Base-by-base conservation (phyloP, 2,329 filamentous ascomycete genomes). In the Aspergillus sp. region DNA sequence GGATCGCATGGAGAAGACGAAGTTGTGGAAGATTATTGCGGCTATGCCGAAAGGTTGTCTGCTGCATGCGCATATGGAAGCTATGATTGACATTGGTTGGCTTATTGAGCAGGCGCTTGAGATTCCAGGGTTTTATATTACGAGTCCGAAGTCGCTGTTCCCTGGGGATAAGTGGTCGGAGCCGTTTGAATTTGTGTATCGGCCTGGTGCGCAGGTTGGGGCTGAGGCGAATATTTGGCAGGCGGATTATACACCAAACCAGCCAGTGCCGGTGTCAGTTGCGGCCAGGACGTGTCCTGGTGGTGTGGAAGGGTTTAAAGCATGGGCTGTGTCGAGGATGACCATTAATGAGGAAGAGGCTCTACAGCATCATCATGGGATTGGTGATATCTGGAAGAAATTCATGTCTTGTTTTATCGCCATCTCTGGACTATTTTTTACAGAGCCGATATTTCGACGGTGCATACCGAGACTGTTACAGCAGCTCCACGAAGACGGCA, bases 61-160 rank as follows among this genome's bases (percentile, higher is more conserved):
- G 14, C 15, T 60, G 46, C 57, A 60, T 27, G 57, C 57, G 8
- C 57, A 60, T n/a, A 60, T 60, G 57, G 57, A 60, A 44, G 57
- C 57, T 14, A 60, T 60, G 57, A 57, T 60, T 35, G 57, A 60
- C 23, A 57, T 57, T 24, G 54, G 55, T 41, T 60, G 57, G 57
- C 39, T 60, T 24, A 39, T 60, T 27, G 53, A 60, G 5, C 57
- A 57, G 54, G 57, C 57, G n/a, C 39, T 60, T 35, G 45, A 53
- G 46, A 14, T 60, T 3, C 57, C 57, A 4, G 57, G 57, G 17
- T 60, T 46, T 17, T 57, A 44, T 24, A 50, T 60, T 6, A 15
- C 50, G 4, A 57, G 54, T 44, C 54, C 57, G 0, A 45, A 7
- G 45, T 17, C 57, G n/a, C 17, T 60, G 54, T 40, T 35, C 12